A percentile compares a stretch with the other conserved stretches of the same genome.
phyloP scores from a whole-genome alignment of 1,284 basidiomycete species.

The Xerocomus nothofagi region DNA sequence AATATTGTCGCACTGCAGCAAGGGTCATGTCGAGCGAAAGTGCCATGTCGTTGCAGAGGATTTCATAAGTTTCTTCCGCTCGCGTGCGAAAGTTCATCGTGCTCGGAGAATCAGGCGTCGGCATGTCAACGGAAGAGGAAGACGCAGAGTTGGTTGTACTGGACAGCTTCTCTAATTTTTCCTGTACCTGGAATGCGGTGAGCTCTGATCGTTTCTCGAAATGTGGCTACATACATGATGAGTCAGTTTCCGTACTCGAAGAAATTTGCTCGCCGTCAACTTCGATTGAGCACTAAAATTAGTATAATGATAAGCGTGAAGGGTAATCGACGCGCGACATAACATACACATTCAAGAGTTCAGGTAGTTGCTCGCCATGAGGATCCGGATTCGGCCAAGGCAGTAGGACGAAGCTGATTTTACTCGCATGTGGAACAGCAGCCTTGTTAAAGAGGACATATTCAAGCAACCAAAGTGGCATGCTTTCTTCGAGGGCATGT shows the following conservation, averaged over 20 bases:
- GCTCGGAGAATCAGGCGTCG: slow-evolving; percentile 33
- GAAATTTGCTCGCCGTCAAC: slow-evolving; percentile 82
- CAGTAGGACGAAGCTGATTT: slow-evolving; percentile 86
- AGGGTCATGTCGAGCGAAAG: slow-evolving; percentile 86
- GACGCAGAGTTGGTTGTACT: slow-evolving; percentile 19
- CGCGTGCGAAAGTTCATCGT: slow-evolving; percentile 30
- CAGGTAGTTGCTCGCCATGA: slow-evolving; percentile 62
- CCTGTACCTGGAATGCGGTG: slow-evolving; percentile 61
- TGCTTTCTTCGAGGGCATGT: slow-evolving; percentile 68
- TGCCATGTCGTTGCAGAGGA: slow-evolving; percentile 81
- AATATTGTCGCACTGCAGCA: slow-evolving; percentile 83
- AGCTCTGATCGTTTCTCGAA: slow-evolving; percentile 2
- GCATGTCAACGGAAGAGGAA: slow-evolving; percentile 40
- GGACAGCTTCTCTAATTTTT: slow-evolving; percentile 76
- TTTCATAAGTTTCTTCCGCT: slow-evolving; percentile 82
- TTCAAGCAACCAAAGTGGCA: slow-evolving; percentile 90
- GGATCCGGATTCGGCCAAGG: slow-evolving; percentile 67
- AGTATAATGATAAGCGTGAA: slow-evolving; percentile 13
- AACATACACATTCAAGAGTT: slow-evolving; percentile 56
- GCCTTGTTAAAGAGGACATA: slow-evolving; percentile 76
- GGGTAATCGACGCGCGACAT: neutral
- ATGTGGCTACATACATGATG: slow-evolving; percentile 61
- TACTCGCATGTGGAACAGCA: slow-evolving; percentile 50
- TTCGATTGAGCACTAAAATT: slow-evolving; percentile 68
- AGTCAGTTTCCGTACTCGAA: slow-evolving; percentile 84